Percentiles rank a stretch among this genome's conserved stretches.
Evolutionary conservation across 2,329 filamentous ascomycete species (phyloP).

Genomic region (Colletotrichum chrysophilum): DNA sequence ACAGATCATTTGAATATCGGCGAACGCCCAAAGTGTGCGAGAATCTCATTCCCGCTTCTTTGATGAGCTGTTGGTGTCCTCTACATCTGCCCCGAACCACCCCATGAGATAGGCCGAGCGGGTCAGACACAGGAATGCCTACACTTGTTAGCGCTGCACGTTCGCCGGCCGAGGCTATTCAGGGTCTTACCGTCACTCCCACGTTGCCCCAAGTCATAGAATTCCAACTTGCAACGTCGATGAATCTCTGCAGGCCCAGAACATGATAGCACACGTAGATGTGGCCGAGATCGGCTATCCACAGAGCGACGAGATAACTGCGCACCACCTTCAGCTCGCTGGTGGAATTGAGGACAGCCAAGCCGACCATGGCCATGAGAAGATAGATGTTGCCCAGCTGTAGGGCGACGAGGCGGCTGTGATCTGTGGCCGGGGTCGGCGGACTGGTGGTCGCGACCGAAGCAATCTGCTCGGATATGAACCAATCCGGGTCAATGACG

Average conservation of each 20-base stretch:
- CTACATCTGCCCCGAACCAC: slow-evolving; percentile 31
- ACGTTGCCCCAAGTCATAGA: slow-evolving; percentile 77
- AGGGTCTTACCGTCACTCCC: slow-evolving; percentile 60
- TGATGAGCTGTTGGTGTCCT: slow-evolving; percentile 10
- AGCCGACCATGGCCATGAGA: slow-evolving; percentile 66
- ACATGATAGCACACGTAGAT: slow-evolving; percentile 62
- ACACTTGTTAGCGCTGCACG: background rate
- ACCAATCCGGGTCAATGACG: slow-evolving; percentile 63
- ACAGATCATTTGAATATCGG: background rate
- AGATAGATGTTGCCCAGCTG: slow-evolving; percentile 76
- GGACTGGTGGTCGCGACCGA: slow-evolving; percentile 25
- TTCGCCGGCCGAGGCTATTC: background rate
- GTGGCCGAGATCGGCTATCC: slow-evolving; percentile 72
- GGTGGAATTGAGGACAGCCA: slow-evolving; percentile 68
- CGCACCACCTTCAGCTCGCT: slow-evolving; percentile 69
- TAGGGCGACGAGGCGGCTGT: slow-evolving; percentile 62
- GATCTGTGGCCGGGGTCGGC: slow-evolving; percentile 42
- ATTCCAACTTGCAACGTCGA: slow-evolving; percentile 68
- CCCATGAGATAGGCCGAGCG: slow-evolving; percentile 35
- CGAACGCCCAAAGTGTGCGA: background rate
- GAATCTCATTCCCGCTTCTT: slow-evolving; percentile 3
- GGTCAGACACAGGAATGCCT: slow-evolving; percentile 35
- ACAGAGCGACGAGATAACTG: slow-evolving; percentile 70
- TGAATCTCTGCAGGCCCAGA: slow-evolving; percentile 59
- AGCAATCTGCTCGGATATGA: slow-evolving; percentile 67